phyloP scores from a whole-genome alignment of 1,284 basidiomycete species.

The Ustilago hordei region DNA sequence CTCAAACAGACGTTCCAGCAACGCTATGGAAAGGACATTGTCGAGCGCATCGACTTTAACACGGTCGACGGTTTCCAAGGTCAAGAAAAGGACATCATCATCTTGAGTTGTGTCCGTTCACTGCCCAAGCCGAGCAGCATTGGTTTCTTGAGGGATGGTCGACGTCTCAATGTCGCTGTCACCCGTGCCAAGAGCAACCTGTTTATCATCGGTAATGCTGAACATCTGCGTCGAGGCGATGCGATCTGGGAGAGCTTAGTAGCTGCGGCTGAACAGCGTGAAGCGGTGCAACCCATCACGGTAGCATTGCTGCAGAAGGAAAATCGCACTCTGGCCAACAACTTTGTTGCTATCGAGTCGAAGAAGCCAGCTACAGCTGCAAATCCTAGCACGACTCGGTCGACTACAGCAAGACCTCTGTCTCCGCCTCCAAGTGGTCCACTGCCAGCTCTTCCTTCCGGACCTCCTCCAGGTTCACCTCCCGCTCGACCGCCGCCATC shows the following conservation, averaged over 20 bases:
- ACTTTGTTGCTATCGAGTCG: conserved; percentile 13
- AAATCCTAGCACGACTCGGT: neutral
- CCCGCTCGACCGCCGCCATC: conserved; percentile 11
- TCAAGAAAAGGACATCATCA: conserved; percentile 99
- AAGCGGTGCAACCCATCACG: conserved; percentile 38
- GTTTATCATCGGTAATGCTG: conserved; percentile 89
- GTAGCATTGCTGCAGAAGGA: conserved; percentile 41
- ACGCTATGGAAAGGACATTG: conserved; percentile 80
- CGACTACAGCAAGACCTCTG: conserved; percentile 3
- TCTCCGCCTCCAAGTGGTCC: too few relatives aligned
- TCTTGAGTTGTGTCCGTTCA: conserved; percentile 95
- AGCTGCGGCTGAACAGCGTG: conserved; percentile 46
- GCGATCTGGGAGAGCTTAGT: conserved; percentile 57
- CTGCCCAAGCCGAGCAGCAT: conserved; percentile 72
- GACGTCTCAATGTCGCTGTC: conserved; percentile 83
- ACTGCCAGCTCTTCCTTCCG: neutral
- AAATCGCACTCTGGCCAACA: conserved; percentile 40
- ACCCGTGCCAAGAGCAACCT: conserved; percentile 94
- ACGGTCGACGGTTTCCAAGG: conserved; percentile 99
- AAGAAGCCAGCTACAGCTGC: conserved; percentile 14
- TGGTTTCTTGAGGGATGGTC: conserved; percentile 76
- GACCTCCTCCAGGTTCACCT: conserved; percentile 3
- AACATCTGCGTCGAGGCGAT: conserved; percentile 83
- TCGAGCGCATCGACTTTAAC: conserved; percentile 84
- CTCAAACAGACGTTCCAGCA: conserved; percentile 79